Conservation (phyloP, 2,329 filamentous ascomycete species). For the Colletotrichum echinochloae region DNA sequence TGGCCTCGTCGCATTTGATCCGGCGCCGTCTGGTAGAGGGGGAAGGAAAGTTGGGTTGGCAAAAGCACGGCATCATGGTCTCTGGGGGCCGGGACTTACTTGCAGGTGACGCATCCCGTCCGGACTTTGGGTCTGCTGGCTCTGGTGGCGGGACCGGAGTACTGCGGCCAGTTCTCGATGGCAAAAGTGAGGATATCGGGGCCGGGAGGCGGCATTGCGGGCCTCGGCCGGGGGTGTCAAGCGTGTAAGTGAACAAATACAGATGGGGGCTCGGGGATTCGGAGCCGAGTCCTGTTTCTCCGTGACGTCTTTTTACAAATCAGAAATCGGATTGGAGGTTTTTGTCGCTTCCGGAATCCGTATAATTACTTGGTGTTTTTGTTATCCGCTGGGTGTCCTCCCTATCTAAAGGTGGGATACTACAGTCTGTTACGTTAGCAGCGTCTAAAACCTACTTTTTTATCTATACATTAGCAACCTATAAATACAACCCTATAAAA, state of each 20-base stretch:
- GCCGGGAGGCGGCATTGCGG: constrained; percentile 9
- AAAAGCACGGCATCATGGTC: too few species aligned
- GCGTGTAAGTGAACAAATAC: background rate
- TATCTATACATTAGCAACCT: too few species aligned
- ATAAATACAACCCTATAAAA: too few species aligned
- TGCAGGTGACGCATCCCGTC: constrained; percentile 41
- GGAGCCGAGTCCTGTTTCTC: background rate
- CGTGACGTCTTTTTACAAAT: background rate
- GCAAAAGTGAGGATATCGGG: constrained; percentile 31
- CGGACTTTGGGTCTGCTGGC: constrained; percentile 41
- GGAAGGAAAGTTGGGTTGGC: background rate
- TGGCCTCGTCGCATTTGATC: constrained; percentile 34
- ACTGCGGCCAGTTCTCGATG: constrained; percentile 32
- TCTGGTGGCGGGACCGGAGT: constrained; percentile 25
- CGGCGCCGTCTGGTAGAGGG: constrained; percentile 19
- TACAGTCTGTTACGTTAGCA: too few species aligned
- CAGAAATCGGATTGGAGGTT: background rate
- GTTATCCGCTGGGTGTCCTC: too few species aligned
- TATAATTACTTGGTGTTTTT: too few species aligned
- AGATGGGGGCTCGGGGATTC: background rate
- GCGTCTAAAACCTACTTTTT: too few species aligned
- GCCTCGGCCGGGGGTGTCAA: background rate
- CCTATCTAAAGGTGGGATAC: too few species aligned
- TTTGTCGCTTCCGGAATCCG: background rate
- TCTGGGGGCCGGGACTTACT: constrained; percentile 13